Percentiles rank a stretch among this genome's conserved stretches.
phyloP scores from a whole-genome alignment of 2,329 filamentous ascomycete species.

The Graphilbum sp. region DNA sequence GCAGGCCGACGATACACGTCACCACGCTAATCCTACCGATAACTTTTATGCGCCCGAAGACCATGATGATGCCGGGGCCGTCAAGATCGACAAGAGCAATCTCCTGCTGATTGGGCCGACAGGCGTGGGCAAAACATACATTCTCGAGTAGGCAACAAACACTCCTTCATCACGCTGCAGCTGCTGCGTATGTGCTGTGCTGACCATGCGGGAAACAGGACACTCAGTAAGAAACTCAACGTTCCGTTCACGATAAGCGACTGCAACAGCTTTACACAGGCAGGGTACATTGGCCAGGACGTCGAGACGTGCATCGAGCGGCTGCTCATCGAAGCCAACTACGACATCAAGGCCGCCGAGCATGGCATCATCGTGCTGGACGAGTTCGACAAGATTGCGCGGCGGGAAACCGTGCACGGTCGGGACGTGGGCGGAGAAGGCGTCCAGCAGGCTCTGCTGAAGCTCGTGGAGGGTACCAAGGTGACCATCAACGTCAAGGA shows the following conservation, averaged over 20 bases:
- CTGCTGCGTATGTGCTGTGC: too few species aligned
- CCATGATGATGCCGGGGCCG: conserved; percentile 21
- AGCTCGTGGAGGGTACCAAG: conserved; percentile 91
- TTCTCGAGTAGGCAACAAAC: conserved; percentile 41
- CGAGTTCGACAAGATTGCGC: conserved; percentile 94
- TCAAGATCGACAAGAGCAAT: conserved; percentile 92
- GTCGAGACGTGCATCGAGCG: conserved; percentile 92
- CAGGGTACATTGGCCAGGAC: conserved; percentile 94
- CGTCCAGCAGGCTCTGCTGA: conserved; percentile 86
- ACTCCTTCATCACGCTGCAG: too few species aligned
- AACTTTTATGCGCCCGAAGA: conserved; percentile 35
- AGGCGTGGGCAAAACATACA: conserved; percentile 91
- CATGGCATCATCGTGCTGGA: conserved; percentile 90
- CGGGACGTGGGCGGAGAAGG: conserved; percentile 93
- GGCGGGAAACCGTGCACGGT: conserved; percentile 70
- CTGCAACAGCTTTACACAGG: conserved; percentile 90
- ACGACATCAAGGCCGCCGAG: conserved; percentile 70
- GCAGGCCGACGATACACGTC: conserved; percentile 16
- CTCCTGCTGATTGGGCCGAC: conserved; percentile 80
- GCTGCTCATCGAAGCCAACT: conserved; percentile 76
- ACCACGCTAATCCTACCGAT: conserved; percentile 16
- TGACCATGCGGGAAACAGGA: conserved; percentile 44
- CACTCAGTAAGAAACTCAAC: conserved; percentile 78
- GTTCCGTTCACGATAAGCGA: conserved; percentile 93
- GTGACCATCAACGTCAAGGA: conserved; percentile 82